Evolutionary conservation across 176 grass and related monocot species (phyloP).

Genomic region (Oryza punctata): DNA sequence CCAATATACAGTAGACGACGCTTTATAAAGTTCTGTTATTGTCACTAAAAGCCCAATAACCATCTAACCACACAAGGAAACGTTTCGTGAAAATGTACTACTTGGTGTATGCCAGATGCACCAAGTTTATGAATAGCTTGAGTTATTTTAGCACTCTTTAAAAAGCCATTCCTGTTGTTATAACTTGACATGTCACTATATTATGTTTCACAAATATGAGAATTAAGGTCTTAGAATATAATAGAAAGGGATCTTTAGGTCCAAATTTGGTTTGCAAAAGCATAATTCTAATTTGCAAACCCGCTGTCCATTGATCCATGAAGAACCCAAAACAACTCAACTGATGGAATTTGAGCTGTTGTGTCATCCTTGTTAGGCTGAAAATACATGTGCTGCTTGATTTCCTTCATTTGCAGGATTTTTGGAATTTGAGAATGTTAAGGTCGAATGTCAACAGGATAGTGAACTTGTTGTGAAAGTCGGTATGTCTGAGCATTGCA

Average conservation of each 20-base stretch:
- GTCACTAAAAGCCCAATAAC: neutral
- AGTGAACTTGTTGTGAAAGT: conserved; percentile 73
- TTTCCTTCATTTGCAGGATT: conserved; percentile 58
- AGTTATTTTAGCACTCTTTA: neutral
- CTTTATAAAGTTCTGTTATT: neutral
- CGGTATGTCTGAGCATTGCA: conserved; percentile 69
- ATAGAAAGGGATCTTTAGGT: neutral
- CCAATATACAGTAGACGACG: neutral
- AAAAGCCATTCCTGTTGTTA: neutral
- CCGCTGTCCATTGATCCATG: neutral
- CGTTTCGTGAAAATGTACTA: neutral
- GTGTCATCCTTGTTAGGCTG: neutral
- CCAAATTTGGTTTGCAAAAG: neutral
- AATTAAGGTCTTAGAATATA: neutral
- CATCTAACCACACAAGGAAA: neutral
- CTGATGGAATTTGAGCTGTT: neutral
- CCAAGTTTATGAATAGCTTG: neutral
- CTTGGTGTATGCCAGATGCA: too few relatives aligned
- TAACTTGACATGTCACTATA: neutral
- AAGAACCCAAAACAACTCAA: neutral
- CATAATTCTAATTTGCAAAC: neutral
- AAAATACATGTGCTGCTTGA: neutral
- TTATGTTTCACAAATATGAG: conserved; percentile 1
- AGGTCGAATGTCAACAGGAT: conserved; percentile 61
- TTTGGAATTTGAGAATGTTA: conserved; percentile 72